These are phyloP conservation scores for Ochetophila trinervis DNA, from an alignment of 306 rosid species.

Conservation along the genomic window DNA sequence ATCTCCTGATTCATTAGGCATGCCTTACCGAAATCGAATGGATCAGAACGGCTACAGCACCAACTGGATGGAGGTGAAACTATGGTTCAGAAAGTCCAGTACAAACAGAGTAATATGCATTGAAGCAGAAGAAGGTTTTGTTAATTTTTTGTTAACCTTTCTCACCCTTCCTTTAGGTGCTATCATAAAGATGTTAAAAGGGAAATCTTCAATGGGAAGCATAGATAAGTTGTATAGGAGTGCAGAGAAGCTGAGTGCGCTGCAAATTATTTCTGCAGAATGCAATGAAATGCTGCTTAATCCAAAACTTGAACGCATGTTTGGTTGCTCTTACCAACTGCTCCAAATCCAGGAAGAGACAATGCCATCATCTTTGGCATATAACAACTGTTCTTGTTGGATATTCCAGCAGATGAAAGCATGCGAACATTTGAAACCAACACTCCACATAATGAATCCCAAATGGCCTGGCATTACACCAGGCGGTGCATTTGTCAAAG, in stretches of 20 bases:
- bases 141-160: constrained; percentile 7
- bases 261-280: not conserved
- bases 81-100: not conserved
- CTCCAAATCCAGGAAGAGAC: constrained; percentile 4
- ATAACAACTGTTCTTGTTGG: not conserved
- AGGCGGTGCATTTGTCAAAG: constrained; percentile 15
- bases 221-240: constrained; percentile 12
- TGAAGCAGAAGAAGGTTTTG: constrained; percentile 10
- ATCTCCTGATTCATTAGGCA: not conserved
- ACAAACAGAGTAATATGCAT: constrained; percentile 1
- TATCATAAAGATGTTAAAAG: constrained; percentile 3
- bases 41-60: not conserved
- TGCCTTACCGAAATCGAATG: not conserved
- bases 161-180: constrained; percentile 17
- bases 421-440: not conserved
- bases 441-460: constrained; percentile 11
- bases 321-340: constrained; percentile 4
- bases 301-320: constrained; percentile 18
- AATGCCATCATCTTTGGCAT: not conserved
- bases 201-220: constrained; percentile 12
- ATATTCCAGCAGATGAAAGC: not conserved
- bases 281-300: constrained; percentile 2
- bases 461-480: not conserved
- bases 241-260: not conserved
- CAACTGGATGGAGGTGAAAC: constrained; percentile 1